Conservation (phyloP, 495 filamentous ascomycete genomes). For the Tuber umbilicatum region DNA sequence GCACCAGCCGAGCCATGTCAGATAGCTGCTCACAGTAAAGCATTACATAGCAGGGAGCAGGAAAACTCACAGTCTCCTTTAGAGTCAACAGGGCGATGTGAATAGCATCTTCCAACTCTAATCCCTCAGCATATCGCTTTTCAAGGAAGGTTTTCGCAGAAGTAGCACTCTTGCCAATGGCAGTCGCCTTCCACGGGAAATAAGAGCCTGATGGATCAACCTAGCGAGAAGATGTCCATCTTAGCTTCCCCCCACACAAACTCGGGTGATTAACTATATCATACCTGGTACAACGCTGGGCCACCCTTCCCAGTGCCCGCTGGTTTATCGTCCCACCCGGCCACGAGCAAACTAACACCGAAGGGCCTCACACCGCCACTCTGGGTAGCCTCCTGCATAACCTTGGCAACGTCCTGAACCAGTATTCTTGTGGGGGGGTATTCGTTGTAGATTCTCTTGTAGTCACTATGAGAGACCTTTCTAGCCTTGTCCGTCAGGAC, state of each 20-base stretch:
- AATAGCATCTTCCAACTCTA: slow-evolving; percentile 96
- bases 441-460: slow-evolving; percentile 99
- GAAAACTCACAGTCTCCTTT: slow-evolving; percentile 66
- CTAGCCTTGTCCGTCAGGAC: slow-evolving; percentile 95
- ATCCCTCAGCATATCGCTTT: slow-evolving; percentile 93
- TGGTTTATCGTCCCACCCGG: slow-evolving; percentile 98
- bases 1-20: neutral
- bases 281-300: slow-evolving; percentile 82
- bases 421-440: slow-evolving; percentile 98
- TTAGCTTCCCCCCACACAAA: slow-evolving; percentile 7
- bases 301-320: slow-evolving; percentile 93
- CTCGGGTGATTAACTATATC: neutral
- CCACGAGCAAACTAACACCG: slow-evolving; percentile 88
- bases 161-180: slow-evolving; percentile 96
- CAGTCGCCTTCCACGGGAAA: slow-evolving; percentile 99
- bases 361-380: slow-evolving; percentile 97
- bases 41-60: neutral
- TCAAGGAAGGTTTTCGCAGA: slow-evolving; percentile 98
- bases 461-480: slow-evolving; percentile 97
- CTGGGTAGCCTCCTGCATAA: slow-evolving; percentile 98
- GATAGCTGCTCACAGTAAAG: neutral
- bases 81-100: slow-evolving; percentile 96
- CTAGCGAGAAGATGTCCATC: slow-evolving; percentile 8
- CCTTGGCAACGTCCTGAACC: slow-evolving; percentile 94
- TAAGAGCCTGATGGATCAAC: slow-evolving; percentile 95